Evolutionary conservation across 148 eudicot genomes (phyloP), one percentile per base, ranked within the genome.

Genomic region (Cornus florida): DNA sequence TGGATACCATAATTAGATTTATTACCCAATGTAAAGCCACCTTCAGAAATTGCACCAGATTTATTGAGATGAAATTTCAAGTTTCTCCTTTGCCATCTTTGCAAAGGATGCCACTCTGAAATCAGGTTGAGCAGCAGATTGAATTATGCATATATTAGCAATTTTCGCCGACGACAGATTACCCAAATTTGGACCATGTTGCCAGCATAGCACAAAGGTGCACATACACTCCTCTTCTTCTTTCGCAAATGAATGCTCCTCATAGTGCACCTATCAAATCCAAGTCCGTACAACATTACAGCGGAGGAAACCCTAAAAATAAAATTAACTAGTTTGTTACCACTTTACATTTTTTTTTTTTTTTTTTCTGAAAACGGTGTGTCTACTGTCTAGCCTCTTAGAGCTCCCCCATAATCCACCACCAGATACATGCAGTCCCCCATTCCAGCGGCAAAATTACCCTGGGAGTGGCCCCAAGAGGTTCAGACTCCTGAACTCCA

Each of bases 121-220:
- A 85, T 86, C 85, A 12, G 77, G 59, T 75, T 64, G 65, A 22
- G 73, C 32, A 75, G 46, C 46, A 66, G 79, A 41, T 56, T 46
- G 79, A 7, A 85, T 16, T 19, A 76, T 38, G 80, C 89, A 88
- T 73, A 91, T 83, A 75, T 77, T 75, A 67, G 81, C 88, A 79
- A 86, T 72, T 16, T 70, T 70, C 13, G 77, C 62, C 19, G 78
- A 17, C 4, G 89, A 77, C 24, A 85, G 56, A 23, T 68, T 81
- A 19, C 87, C 90, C 84, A 75, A 71, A 6, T 84, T 77, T 62
- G 89, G 90, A 20, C 92, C 95, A 77, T 89, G 95, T 50, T 73
- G 69, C 95, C 95, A 91, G 41, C 69, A 77, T 24, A 91, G 81
- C 72, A 88, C 43, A 82, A 89, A 86, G 46, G 76, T 72, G 82